Conservation (phyloP, 2,329 filamentous ascomycete genomes). For the Claviceps purpurea region DNA sequence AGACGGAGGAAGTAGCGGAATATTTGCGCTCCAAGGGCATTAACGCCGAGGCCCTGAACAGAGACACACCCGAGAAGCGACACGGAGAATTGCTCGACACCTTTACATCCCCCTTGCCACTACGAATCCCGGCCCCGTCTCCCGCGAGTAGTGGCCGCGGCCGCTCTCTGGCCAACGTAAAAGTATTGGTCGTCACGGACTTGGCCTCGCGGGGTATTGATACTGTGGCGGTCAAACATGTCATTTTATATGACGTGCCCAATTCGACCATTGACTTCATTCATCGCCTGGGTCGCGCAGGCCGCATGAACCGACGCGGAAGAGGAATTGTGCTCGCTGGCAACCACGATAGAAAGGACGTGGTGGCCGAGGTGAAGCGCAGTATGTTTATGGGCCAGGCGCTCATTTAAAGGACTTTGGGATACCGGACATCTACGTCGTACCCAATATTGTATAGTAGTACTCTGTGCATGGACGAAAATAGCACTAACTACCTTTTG, state of each 20-base stretch:
- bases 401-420: slow-evolving; percentile 41
- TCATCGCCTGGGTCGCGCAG: slow-evolving; percentile 81
- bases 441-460: no score
- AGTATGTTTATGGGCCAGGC: slow-evolving; percentile 76
- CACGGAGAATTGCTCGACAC: slow-evolving; percentile 62
- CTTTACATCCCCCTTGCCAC: slow-evolving; percentile 48
- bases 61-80: slow-evolving; percentile 68
- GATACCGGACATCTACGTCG: no score
- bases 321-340: slow-evolving; percentile 83
- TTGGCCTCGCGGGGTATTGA: slow-evolving; percentile 88
- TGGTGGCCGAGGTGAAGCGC: slow-evolving; percentile 82
- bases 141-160: slow-evolving; percentile 20
- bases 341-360: slow-evolving; percentile 75
- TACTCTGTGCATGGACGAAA: no score
- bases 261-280: slow-evolving; percentile 98
- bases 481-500: no score
- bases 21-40: slow-evolving; percentile 79
- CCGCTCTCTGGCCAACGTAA: slow-evolving; percentile 58
- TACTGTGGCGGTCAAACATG: slow-evolving; percentile 78
- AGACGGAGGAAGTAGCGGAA: slow-evolving; percentile 64
- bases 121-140: slow-evolving; percentile 16
- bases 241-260: slow-evolving; percentile 93
- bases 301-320: slow-evolving; percentile 82
- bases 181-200: slow-evolving; percentile 89
- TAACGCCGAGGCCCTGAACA: slow-evolving; percentile 70